A percentile compares a stretch with the other conserved stretches of the same genome.
Conservation (phyloP, 768 basidiomycete species). For the Amanita thiersii region DNA sequence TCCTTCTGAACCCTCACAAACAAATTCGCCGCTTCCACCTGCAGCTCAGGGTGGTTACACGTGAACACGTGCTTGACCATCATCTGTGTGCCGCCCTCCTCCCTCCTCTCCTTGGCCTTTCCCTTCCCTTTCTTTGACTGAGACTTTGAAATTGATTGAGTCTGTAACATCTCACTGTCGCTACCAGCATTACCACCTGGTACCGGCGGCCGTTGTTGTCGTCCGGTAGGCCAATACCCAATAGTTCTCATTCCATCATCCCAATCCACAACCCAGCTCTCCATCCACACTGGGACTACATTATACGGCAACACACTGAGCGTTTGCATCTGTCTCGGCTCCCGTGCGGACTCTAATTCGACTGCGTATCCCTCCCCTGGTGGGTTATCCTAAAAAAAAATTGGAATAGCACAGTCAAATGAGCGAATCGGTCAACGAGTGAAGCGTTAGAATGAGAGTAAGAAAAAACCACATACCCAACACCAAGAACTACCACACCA, state of each 20-base stretch:
- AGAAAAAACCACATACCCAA: conserved; percentile 1
- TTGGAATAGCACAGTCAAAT: background rate
- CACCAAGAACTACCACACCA: conserved; percentile 5
- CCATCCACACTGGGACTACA: background rate
- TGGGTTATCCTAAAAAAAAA: background rate
- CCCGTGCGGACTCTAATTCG: background rate
- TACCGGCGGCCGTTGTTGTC: background rate
- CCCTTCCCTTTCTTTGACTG: background rate
- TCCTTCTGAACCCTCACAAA: conserved; percentile 5
- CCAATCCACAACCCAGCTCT: conserved; percentile 7
- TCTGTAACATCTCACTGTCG: too few relatives aligned
- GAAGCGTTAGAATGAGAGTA: background rate
- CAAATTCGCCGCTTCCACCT: conserved; percentile 3
- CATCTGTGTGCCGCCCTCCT: background rate
- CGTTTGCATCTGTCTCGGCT: background rate
- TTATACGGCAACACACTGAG: conserved; percentile 4
- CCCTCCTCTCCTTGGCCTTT: background rate
- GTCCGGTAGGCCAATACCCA: conserved; percentile 1
- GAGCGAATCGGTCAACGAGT: background rate
- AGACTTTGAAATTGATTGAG: too few relatives aligned
- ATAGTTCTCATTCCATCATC: conserved; percentile 10
- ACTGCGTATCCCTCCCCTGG: conserved; percentile 3
- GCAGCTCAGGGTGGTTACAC: conserved; percentile 4
- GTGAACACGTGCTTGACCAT: conserved; percentile 9
- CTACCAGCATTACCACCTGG: background rate